These are phyloP conservation scores for Pichia sp. DNA, from an alignment of 1,139 yeast species.

Conservation along the genomic window DNA sequence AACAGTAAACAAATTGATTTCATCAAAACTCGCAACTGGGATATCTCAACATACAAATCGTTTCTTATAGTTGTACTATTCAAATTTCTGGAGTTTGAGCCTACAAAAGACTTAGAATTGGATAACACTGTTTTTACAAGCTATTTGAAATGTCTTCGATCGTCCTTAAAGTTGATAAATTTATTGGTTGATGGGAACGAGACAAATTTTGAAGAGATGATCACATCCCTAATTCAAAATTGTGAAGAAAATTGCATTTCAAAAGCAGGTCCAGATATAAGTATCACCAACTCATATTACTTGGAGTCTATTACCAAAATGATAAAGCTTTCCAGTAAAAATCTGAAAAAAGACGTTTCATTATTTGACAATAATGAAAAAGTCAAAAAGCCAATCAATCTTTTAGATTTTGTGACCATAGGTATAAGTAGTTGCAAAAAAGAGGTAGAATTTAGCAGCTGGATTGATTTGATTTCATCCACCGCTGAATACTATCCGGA, in stretches of 20 bases:
- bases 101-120: conserved; percentile 24
- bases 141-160: conserved; percentile 33
- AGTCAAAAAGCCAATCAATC: conserved; percentile 17
- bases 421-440: conserved; percentile 25
- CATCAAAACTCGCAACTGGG: conserved; percentile 43
- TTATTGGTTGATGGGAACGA: conserved; percentile 55
- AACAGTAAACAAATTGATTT: conserved; percentile 39
- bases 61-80: conserved; percentile 46
- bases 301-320: conserved; percentile 22
- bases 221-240: conserved; percentile 30
- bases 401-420: conserved; percentile 25
- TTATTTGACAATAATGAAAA: conserved; percentile 21
- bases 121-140: conserved; percentile 25
- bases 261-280: not conserved
- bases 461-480: conserved; percentile 27
- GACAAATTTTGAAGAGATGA: conserved; percentile 41
- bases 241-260: conserved; percentile 14
- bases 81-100: conserved; percentile 39
- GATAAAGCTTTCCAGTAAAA: conserved; percentile 25
- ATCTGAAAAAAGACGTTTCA: conserved; percentile 13
- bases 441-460: conserved; percentile 24
- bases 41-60: conserved; percentile 60
- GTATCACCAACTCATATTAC: conserved; percentile 19
- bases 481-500: conserved; percentile 26
- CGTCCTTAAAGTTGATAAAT: conserved; percentile 41